A percentile compares a stretch with the other conserved stretches of the same genome.
Conservation (phyloP, 768 basidiomycete genomes). For the Leccinum boreale region DNA sequence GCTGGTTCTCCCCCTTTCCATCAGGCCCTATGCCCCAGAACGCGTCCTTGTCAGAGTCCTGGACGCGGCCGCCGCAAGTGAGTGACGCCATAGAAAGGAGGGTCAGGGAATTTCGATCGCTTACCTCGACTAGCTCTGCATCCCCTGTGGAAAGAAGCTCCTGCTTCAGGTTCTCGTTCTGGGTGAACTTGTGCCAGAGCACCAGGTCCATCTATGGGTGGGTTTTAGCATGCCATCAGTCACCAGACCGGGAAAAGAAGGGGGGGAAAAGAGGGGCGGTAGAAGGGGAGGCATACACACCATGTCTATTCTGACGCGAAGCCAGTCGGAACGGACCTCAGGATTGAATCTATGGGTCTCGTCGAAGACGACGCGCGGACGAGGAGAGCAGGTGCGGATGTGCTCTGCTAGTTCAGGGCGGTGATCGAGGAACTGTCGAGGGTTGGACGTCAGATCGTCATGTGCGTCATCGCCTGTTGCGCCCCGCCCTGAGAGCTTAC, state of each 20-base stretch:
- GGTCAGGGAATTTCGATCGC: constrained; percentile 13
- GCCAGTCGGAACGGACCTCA: constrained; percentile 35
- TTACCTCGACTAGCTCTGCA: constrained; percentile 38
- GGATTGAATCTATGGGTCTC: constrained; percentile 36
- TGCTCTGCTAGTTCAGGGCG: constrained; percentile 35
- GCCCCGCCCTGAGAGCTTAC: background rate
- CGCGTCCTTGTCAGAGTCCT: constrained; percentile 33
- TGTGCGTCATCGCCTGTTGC: constrained; percentile 11
- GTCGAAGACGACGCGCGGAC: constrained; percentile 32
- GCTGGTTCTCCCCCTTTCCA: constrained; percentile 37
- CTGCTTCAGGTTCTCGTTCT: constrained; percentile 34
- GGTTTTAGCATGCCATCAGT: constrained; percentile 1
- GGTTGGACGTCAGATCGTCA: constrained; percentile 11
- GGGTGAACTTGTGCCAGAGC: constrained; percentile 39
- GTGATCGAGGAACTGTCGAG: constrained; percentile 32
- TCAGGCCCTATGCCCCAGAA: constrained; percentile 43
- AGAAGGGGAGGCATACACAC: constrained; percentile 11
- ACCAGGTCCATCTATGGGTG: constrained; percentile 37
- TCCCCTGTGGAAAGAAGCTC: constrained; percentile 37
- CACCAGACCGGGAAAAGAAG: background rate
- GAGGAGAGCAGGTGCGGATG: constrained; percentile 32
- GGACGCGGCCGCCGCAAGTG: constrained; percentile 13
- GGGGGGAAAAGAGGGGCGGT: background rate
- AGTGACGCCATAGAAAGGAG: constrained; percentile 2
- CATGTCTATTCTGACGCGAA: constrained; percentile 32